Conservation (phyloP, 306 rosid genomes). For the Citrullus mucosospermus region DNA sequence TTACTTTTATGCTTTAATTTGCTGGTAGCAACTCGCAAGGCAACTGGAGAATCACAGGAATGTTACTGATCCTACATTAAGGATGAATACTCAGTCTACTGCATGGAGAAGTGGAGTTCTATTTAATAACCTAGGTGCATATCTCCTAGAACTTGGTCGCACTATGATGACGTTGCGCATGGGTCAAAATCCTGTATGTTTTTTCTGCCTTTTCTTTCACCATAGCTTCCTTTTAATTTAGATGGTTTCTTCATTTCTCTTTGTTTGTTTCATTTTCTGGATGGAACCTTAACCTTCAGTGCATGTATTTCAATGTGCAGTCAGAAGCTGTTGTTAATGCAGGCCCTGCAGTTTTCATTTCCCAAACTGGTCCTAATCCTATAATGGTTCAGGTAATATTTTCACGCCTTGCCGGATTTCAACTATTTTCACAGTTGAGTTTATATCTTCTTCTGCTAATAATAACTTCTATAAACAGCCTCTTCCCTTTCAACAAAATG, state of each 20-base stretch:
- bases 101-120: constrained; percentile 57
- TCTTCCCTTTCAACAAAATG: constrained; percentile 73
- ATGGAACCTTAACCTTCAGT: not conserved
- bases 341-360: constrained; percentile 95
- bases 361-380: constrained; percentile 82
- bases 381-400: constrained; percentile 86
- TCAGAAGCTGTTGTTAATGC: constrained; percentile 90
- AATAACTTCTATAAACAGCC: constrained; percentile 52
- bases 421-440: constrained; percentile 1
- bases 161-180: constrained; percentile 76
- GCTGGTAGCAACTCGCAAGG: constrained; percentile 58
- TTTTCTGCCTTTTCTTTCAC: constrained; percentile 15
- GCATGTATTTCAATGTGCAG: constrained; percentile 32
- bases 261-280: not conserved
- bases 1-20: constrained; percentile 12
- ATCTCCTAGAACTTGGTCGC: constrained; percentile 94
- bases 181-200: constrained; percentile 76
- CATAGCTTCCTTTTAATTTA: constrained; percentile 9
- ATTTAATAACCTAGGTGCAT: constrained; percentile 78
- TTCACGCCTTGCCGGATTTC: not conserved
- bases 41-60: constrained; percentile 75
- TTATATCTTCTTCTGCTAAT: constrained; percentile 24
- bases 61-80: constrained; percentile 44
- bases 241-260: constrained; percentile 8
- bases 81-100: constrained; percentile 49